Evolutionary conservation across 1,284 basidiomycete genomes (phyloP), one percentile per base, ranked within the genome.

Genomic region (Exobasidium rhododendri): DNA sequence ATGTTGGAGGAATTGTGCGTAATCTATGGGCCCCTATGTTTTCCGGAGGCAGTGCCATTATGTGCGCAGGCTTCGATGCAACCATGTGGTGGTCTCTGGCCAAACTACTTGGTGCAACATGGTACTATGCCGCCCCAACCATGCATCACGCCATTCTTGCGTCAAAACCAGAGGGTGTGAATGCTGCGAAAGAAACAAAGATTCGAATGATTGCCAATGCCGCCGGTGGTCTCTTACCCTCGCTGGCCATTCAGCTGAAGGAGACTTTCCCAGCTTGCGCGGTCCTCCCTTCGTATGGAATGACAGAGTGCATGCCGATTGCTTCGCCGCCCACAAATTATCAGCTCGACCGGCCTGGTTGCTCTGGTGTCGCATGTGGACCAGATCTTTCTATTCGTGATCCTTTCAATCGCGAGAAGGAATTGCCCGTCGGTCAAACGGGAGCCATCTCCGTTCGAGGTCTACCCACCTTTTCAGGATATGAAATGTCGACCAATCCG

Each of bases 291-390:
- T 79, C 77, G 51, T 79, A 79, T 65, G 77, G 77, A 32, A 79
- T 79, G 77, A 79, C 77, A 4, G 77, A 79, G 56, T 79, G 77
- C 57, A 79, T 79, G 77, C 77, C 77, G 46, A 79, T 79, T 63
- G 77, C 77, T 7, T 79, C 77, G 44, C 77, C 77, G 4, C 77
- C 75, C 3, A 71, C 74, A 44, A 70, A 75, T 58, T 79, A 79
- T 65, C 70, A 78, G 62, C 71, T 79, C 40, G 77, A 79, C 50
- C 73, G 77, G 14, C 77, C 77, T 29, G 77, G 77, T 29, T 78
- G 76, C 49, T 78, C 76, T 3, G 77, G 77, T 62, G 59, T 79
- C 28, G 77, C 77, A 5, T 79, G 77, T 40, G 77, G 77, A 60
- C 77, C 77, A 20, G 72, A 73, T 46, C 68, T 79, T 32, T 77